Percentiles rank a stretch among this genome's conserved stretches.
Conservation (phyloP, 345 rosid genomes). For the Salix koriyanagi region DNA sequence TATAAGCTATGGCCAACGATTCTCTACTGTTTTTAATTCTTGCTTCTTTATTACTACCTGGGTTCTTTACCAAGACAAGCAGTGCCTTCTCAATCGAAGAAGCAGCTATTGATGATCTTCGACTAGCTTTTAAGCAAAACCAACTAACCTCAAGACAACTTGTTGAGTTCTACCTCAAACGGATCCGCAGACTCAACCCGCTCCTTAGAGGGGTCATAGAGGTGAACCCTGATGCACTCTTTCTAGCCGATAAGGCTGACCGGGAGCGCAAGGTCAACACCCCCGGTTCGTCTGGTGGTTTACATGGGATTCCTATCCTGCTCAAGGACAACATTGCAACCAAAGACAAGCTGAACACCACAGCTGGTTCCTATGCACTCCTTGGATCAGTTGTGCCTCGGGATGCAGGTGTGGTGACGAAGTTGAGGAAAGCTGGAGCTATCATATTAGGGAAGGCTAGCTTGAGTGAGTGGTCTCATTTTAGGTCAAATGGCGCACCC, state of each 20-base stretch:
- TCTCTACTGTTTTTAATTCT: neutral
- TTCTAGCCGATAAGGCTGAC: constrained; percentile 15
- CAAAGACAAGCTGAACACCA: constrained; percentile 47
- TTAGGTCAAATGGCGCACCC: constrained; percentile 22
- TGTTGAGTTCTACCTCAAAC: constrained; percentile 5
- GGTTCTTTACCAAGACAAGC: neutral
- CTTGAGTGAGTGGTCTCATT: constrained; percentile 52
- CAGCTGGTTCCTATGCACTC: constrained; percentile 47
- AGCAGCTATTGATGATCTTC: constrained; percentile 36
- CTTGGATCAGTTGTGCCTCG: constrained; percentile 37
- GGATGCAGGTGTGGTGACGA: constrained; percentile 49
- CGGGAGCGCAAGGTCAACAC: constrained; percentile 20
- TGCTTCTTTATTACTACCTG: neutral
- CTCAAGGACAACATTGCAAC: constrained; percentile 57
- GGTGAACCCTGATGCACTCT: constrained; percentile 6
- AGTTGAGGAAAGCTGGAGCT: constrained; percentile 47
- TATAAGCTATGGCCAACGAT: too few species aligned
- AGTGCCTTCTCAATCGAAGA: constrained; percentile 26
- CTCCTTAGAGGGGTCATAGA: constrained; percentile 25
- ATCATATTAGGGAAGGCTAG: constrained; percentile 55
- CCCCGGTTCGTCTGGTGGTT: constrained; percentile 1
- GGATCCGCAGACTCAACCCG: constrained; percentile 28
- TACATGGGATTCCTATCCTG: constrained; percentile 54
- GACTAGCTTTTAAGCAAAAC: constrained; percentile 29
- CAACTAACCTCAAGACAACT: constrained; percentile 39